A percentile compares a stretch with the other conserved stretches of the same genome.
phyloP scores from a whole-genome alignment of 768 basidiomycete genomes.

The Lactarius vividus region DNA sequence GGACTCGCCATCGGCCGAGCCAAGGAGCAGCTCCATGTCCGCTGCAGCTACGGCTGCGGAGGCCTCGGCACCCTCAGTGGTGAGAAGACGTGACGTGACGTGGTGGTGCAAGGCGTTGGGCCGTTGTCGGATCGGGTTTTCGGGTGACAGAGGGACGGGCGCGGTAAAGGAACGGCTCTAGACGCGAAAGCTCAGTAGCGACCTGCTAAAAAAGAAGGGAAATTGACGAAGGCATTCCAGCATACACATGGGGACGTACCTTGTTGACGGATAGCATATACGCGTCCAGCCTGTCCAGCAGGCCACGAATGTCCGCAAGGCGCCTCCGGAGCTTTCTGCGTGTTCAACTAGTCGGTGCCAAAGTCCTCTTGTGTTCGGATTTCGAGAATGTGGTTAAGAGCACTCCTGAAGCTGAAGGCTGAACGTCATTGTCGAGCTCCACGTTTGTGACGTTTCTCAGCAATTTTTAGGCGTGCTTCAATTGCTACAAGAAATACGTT shows the following conservation, averaged over 20 bases:
- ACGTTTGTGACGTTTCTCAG: conserved; percentile 4
- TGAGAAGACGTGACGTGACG: too few relatives aligned
- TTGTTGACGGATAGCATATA: conserved; percentile 52
- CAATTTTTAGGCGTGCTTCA: conserved; percentile 19
- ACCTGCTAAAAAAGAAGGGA: conserved; percentile 45
- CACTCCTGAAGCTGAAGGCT: conserved; percentile 13
- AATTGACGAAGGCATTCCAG: background rate
- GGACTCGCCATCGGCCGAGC: too few relatives aligned
- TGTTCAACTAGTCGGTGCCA: background rate
- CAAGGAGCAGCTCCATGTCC: too few relatives aligned
- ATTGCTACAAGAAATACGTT: conserved; percentile 11
- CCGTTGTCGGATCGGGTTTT: too few relatives aligned
- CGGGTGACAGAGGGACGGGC: too few relatives aligned
- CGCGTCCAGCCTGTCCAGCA: conserved; percentile 54
- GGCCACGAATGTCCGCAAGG: conserved; percentile 40
- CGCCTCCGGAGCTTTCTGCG: too few relatives aligned
- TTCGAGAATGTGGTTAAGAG: background rate
- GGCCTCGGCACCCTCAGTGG: too few relatives aligned
- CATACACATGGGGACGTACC: conserved; percentile 37
- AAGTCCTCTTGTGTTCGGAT: background rate
- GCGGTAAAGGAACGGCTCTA: too few relatives aligned
- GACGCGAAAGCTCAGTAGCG: conserved; percentile 34
- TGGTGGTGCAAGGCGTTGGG: too few relatives aligned
- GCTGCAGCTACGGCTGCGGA: too few relatives aligned
- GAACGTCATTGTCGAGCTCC: conserved; percentile 14